Percentiles rank a stretch among this genome's conserved stretches.
phyloP scores from a whole-genome alignment of 257 asterid species.

The Plantago elongata region DNA sequence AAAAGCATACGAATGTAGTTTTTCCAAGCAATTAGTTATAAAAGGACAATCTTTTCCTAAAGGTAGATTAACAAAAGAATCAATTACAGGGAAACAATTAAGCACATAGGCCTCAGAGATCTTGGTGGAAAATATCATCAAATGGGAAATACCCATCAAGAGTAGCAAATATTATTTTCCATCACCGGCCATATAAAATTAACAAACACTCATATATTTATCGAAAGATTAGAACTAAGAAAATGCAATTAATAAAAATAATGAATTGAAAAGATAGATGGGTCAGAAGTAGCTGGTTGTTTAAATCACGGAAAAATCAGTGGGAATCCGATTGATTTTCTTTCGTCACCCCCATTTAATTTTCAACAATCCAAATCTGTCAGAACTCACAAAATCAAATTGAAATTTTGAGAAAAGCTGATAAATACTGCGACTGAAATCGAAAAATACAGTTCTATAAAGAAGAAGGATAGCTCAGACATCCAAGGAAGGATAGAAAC shows the following conservation, averaged over 20 bases:
- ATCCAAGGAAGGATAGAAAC: constrained; percentile 42
- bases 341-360: constrained; percentile 44
- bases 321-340: constrained; percentile 70
- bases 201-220: no score
- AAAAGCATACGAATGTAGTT: no score
- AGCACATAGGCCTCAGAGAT: neutral
- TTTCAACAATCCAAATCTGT: neutral
- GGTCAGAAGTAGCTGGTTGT: constrained; percentile 76
- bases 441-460: neutral
- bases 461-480: constrained; percentile 29
- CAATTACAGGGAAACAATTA: no score
- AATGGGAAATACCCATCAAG: constrained; percentile 1
- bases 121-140: constrained; percentile 2
- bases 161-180: neutral
- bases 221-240: neutral
- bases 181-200: neutral
- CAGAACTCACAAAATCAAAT: neutral
- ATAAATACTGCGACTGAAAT: neutral
- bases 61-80: no score
- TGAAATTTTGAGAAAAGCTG: constrained; percentile 10
- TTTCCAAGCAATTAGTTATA: no score
- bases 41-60: no score
- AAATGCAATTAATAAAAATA: neutral
- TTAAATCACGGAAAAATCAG: constrained; percentile 39
- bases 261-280: constrained; percentile 5